Evolutionary conservation across 2,329 filamentous ascomycete species (phyloP).

Genomic region (Endoconidiophora laricicola): DNA sequence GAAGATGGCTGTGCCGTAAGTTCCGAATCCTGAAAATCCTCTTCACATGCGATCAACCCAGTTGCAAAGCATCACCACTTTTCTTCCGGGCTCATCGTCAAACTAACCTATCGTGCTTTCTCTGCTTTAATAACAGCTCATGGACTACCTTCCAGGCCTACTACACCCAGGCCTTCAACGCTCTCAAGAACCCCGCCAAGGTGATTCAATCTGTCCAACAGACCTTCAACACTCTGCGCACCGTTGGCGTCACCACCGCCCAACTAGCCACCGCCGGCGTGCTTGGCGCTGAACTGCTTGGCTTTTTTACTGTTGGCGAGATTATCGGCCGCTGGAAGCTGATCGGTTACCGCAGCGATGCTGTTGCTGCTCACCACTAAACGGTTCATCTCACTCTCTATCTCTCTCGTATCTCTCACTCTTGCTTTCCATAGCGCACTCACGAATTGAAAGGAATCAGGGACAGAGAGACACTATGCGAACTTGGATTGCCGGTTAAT

Average conservation of each 20-base stretch:
- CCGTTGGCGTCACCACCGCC: conserved; percentile 53
- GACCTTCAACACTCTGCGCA: conserved; percentile 38
- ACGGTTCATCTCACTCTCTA: conserved; percentile 1
- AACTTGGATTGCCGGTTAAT: too few relatives aligned
- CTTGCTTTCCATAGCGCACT: neutral
- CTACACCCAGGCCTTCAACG: conserved; percentile 59
- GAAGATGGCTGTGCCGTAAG: conserved; percentile 93
- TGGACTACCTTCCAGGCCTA: conserved; percentile 71
- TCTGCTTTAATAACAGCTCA: conserved; percentile 35
- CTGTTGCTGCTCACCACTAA: conserved; percentile 42
- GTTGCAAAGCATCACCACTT: neutral
- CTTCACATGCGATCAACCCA: neutral
- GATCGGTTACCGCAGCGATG: conserved; percentile 71
- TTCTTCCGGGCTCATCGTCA: conserved; percentile 6
- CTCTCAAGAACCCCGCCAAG: conserved; percentile 49
- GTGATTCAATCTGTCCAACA: conserved; percentile 39
- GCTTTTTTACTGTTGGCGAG: conserved; percentile 96
- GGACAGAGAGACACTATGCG: too few relatives aligned
- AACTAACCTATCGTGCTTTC: conserved; percentile 2
- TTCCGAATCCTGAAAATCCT: conserved; percentile 16
- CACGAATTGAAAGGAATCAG: neutral
- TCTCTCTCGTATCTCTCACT: neutral
- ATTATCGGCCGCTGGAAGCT: conserved; percentile 94
- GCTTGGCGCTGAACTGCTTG: conserved; percentile 68
- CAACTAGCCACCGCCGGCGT: conserved; percentile 62